Base-by-base conservation (phyloP, 2,329 filamentous ascomycete species). In the Fusarium liriodendri region DNA sequence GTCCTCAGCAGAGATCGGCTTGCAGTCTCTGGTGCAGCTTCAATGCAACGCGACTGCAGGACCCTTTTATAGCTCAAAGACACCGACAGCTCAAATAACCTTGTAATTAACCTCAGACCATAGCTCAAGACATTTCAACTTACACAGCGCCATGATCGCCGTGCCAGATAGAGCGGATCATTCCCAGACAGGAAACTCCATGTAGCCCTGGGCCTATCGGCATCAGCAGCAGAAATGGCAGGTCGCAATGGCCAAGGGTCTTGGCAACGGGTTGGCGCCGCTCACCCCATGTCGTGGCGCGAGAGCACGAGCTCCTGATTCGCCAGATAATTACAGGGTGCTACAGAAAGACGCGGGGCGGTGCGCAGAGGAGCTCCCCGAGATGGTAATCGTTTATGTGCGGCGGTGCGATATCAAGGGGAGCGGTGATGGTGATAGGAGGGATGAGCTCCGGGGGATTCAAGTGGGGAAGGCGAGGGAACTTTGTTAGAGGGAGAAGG, bases 161-260 rank as follows among this genome's bases (percentile, higher is more conserved):
- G 47, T 66, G 20, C 42, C 37, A 40, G 67, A 40, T 25, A 32
- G 60, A 35, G 18, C n/a, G 29, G 22, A 25, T 62, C 55, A 62
- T 27, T 47, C 75, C 66, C 32, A 45, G 73, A 66, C 16, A 29
- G 65, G 70, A 37, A 76, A 66, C 47, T 71, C 63, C 27, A 62
- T 27, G 62, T 22, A 18, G 20, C 20, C 35, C 58, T 33, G 20
- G 33, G 50, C 57, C 68, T 71, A 72, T 76, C 65, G 70, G 68
- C 35, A 76, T 37, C 64, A 18, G 37, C 27, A 45, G 67, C 71
- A 33, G 66, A 75, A 69, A 72, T 72, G 76, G 73, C 73, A 78
- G 76, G 73, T 78, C 73, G 59, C 57, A 75, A 67, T 47, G 55
- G 5, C 50, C 6, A 37, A 32, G 37, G 22, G 57, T 63, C 76